Evolutionary conservation across 768 basidiomycete genomes (phyloP), one percentile per base, ranked within the genome.

Genomic region (Amanita phalloides): DNA sequence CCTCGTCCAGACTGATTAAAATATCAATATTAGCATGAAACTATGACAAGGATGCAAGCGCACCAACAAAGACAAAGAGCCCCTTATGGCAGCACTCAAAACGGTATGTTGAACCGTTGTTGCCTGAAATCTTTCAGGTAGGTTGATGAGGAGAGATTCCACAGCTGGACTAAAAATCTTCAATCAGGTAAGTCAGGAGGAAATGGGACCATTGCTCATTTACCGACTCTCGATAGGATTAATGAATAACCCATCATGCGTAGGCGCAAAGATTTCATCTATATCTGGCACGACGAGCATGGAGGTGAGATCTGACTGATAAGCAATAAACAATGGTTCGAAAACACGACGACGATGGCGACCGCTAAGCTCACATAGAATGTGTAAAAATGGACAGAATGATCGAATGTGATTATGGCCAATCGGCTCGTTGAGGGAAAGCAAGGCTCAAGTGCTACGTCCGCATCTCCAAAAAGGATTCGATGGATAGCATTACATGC

Each of bases 221-320:
- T 56, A 91, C 89, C 83, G 76, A 43, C 82, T 84, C 54, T 84
- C 78, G 48, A 60, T 54, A 11, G 90, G 85, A 54, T 89, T 76
- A 8, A 85, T 91, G 54, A 97, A 87, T 37, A 94, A 70, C 2
- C 84, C 86, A 4, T 73, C 68, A 17, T 71, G 71, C 21, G 91
- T 64, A 0, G 96, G 96, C 1, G 88, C 66, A 66, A 94, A 98
- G 17, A 92, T 82, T 50, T 99, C 96, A n/a, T 91, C 86, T 35
- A 98, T 67, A 62, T 98, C 96, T 1, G 88, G 70, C 7, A 97
- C 77, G 41, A 98, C 78, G 41, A 94, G 71, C 74, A 94, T 85
- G 33, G 74, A 73, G 1, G 79, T 73, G 58, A 73, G 68, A 62
- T 77, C 70, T 71, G 69, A 66, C 73, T 74, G 65, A 56, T 64